These are phyloP conservation scores for Colletotrichum cordylinicola DNA, from an alignment of 2,329 filamentous ascomycete genomes.

Conservation along the genomic window DNA sequence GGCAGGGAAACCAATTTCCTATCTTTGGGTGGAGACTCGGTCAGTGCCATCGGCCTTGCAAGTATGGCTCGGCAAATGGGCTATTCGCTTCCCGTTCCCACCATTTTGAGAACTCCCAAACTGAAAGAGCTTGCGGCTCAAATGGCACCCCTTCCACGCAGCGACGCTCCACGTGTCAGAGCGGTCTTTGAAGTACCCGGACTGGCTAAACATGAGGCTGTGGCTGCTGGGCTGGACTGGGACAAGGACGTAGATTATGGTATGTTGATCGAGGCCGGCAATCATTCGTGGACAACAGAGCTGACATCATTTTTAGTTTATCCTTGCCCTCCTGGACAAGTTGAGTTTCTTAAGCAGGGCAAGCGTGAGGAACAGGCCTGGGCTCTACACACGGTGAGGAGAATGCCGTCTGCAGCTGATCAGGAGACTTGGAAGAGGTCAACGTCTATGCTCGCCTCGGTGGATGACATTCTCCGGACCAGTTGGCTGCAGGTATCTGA, in stretches of 20 bases:
- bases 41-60: conserved; percentile 50
- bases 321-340: conserved; percentile 33
- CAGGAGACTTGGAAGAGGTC: conserved; percentile 25
- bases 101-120: conserved; percentile 26
- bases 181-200: not conserved
- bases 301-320: conserved; percentile 24
- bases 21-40: conserved; percentile 41
- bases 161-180: not conserved
- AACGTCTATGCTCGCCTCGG: conserved; percentile 21
- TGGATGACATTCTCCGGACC: conserved; percentile 30
- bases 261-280: not conserved
- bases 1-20: conserved; percentile 37
- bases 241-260: conserved; percentile 21
- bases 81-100: conserved; percentile 27
- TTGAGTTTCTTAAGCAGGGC: conserved; percentile 33
- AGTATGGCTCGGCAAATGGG: conserved; percentile 33
- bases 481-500: conserved; percentile 21
- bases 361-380: conserved; percentile 26
- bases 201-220: not conserved
- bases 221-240: not conserved
- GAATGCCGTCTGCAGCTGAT: conserved; percentile 23
- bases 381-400: conserved; percentile 28
- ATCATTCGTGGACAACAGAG: not conserved
- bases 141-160: not conserved
- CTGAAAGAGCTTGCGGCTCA: conserved; percentile 18